Evolutionary conservation across 257 asterid genomes (phyloP), one percentile per base, ranked within the genome.

Genomic region (Ajuga chamaepitys): DNA sequence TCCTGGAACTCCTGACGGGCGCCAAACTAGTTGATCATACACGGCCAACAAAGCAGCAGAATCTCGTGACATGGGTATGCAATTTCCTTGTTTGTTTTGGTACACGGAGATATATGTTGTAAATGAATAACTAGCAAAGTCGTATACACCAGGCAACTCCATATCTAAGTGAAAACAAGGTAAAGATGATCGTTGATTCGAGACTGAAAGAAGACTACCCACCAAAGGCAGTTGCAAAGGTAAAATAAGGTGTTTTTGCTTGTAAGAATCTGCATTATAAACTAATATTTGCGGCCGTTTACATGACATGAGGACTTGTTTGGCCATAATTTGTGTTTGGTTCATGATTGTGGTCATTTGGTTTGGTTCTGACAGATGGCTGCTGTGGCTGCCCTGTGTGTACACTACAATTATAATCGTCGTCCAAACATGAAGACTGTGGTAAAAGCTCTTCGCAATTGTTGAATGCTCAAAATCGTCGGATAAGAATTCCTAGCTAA

Each of bases 191-290:
- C 45, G 81, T 81, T 47, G 87, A 81, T 50, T 67, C 73, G 67
- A 75, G 84, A 68, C 55, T 81, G 60, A 54, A 58, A 11, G 77
- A 74, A 22, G 78, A 77, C 35, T 79, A 70, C 69, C 91, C 87
- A 56, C 85, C 85, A 0, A 75, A 77, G 77, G 88, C 88, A 9
- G 80, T 75, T 62, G 83, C 82, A 38, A 80, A 77, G 88, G 91
- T 85, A 18, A 64, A 52, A 47, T n/a, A 13, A 38, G 2, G 22
- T 13, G 21, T n/a, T n/a, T n/a, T n/a, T 67, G 11, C 10, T 7
- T 9, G 3, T 38, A n/a, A 35, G 14, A 10, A 8, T 38, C 0
- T 10, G 1, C 0, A 8, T 38, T 38, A 9, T 38, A 11, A 11
- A 10, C 45, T 38, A 0, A 38, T 0, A 7, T 38, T 9, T 8